Percentiles rank a stretch among this genome's conserved stretches.
phyloP scores from a whole-genome alignment of 2,329 filamentous ascomycete species.

The Clarireedia hainanense region DNA sequence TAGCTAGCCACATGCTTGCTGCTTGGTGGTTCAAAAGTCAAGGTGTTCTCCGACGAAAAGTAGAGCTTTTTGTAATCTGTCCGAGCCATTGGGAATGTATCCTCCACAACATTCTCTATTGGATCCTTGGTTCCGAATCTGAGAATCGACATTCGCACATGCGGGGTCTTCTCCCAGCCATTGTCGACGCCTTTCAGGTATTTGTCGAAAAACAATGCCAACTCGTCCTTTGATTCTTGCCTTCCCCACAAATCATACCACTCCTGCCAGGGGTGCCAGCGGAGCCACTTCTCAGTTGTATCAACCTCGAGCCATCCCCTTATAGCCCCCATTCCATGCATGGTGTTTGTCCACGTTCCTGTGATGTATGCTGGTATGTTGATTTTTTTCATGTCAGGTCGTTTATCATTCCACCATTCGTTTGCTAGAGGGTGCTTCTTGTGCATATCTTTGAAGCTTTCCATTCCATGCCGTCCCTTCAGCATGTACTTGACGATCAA shows the following conservation, averaged over 20 bases:
- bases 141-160: constrained; percentile 33
- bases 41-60: neutral
- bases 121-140: constrained; percentile 20
- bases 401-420: constrained; percentile 15
- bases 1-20: no score
- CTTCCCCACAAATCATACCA: constrained; percentile 37
- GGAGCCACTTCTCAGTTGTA: constrained; percentile 9
- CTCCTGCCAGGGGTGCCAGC: constrained; percentile 31
- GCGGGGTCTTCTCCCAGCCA: constrained; percentile 39
- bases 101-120: neutral
- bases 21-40: no score
- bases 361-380: constrained; percentile 13
- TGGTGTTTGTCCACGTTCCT: constrained; percentile 7
- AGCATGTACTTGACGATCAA: neutral
- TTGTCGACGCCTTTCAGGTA: constrained; percentile 38
- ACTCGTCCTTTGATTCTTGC: constrained; percentile 30
- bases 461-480: neutral
- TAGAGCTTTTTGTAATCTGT: neutral
- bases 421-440: constrained; percentile 4
- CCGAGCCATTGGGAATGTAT: constrained; percentile 13
- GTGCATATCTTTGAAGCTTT: constrained; percentile 12
- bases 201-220: constrained; percentile 37
- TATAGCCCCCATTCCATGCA: constrained; percentile 1
- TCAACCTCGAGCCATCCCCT: constrained; percentile 4
- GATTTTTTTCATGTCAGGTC: constrained; percentile 8